These are phyloP conservation scores for Trichoderma pleuroti DNA, from an alignment of 2,329 filamentous ascomycete species.

Conservation along the genomic window DNA sequence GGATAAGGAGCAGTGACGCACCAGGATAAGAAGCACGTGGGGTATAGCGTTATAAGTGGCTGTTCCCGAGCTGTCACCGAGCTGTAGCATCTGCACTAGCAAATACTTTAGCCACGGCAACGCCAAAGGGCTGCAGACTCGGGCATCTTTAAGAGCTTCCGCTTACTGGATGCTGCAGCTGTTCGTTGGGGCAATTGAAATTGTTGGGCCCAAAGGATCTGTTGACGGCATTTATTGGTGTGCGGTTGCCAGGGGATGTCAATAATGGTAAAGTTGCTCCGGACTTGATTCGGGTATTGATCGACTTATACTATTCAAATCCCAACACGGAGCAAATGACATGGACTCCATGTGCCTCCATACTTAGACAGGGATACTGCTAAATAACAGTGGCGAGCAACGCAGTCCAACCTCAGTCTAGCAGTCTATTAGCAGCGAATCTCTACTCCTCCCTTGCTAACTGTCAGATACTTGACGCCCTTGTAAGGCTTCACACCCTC, in stretches of 20 bases:
- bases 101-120: neutral
- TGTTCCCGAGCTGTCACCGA: slow-evolving; percentile 6
- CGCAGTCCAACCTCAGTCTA: neutral
- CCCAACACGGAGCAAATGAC: neutral
- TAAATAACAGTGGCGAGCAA: neutral
- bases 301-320: neutral
- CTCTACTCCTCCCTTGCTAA: slow-evolving; percentile 63
- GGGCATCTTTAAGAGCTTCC: neutral
- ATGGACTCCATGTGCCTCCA: neutral
- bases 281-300: neutral
- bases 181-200: neutral
- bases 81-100: neutral
- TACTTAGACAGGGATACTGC: neutral
- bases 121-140: neutral
- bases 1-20: slow-evolving; percentile 14
- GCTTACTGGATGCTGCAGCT: neutral
- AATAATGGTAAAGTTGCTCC: neutral
- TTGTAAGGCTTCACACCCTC: slow-evolving; percentile 94
- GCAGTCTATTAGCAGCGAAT: slow-evolving; percentile 49
- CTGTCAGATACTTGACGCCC: slow-evolving; percentile 93
- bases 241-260: neutral
- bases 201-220: neutral
- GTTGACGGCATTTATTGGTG: neutral
- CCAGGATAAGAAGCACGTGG: neutral
- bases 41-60: neutral